A percentile compares a stretch with the other conserved stretches of the same genome.
phyloP scores from a whole-genome alignment of 139 green algal species.

The Chlamydomonas incerta region DNA sequence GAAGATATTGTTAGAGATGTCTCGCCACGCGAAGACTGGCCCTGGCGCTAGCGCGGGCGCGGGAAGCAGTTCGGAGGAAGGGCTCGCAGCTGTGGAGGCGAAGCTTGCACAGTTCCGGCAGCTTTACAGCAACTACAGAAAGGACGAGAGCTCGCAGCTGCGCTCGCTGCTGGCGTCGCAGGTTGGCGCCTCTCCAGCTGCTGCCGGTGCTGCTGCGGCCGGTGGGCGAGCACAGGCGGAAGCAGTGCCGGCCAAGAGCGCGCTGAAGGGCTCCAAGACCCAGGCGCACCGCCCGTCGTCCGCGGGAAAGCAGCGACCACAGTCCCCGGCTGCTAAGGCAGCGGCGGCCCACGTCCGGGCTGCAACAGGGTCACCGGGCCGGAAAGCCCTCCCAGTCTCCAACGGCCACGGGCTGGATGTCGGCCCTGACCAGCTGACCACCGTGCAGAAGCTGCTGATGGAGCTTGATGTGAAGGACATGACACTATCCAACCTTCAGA shows the following conservation, averaged over 20 bases:
- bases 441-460: conserved; percentile 2
- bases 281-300: too few relatives aligned
- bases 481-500: not conserved
- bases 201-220: not conserved
- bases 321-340: not conserved
- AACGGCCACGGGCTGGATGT: too few relatives aligned
- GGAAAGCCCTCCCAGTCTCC: not conserved
- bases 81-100: not conserved
- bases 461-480: conserved; percentile 20
- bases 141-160: not conserved
- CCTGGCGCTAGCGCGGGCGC: not conserved
- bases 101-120: conserved; percentile 18
- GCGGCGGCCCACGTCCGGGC: not conserved
- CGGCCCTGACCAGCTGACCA: not conserved
- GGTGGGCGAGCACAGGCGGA: not conserved
- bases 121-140: conserved; percentile 20
- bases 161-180: not conserved
- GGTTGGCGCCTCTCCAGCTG: not conserved
- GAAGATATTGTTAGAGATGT: not conserved
- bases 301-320: not conserved
- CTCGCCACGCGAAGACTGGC: not conserved
- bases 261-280: too few relatives aligned
- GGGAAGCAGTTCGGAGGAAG: not conserved
- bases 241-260: not conserved
- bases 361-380: not conserved